Evolutionary conservation across 768 basidiomycete species (phyloP).

Genomic region (Lactifluus rugatus): DNA sequence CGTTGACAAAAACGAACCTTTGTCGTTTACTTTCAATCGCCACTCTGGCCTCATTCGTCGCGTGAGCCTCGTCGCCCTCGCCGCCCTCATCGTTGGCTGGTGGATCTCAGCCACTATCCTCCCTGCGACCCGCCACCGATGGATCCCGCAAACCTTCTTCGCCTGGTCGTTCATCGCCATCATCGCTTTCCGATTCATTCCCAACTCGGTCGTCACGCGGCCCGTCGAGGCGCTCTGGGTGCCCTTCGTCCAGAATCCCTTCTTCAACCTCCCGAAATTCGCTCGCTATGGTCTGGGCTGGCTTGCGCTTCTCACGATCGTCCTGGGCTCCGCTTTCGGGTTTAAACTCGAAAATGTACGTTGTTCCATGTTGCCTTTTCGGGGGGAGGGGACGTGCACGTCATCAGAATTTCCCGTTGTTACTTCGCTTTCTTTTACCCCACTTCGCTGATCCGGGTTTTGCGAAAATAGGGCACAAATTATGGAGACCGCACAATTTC

Average conservation of each 20-base stretch:
- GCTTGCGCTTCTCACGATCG: slow-evolving; percentile 62
- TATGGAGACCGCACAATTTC: slow-evolving; percentile 78
- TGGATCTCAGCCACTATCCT: slow-evolving; percentile 74
- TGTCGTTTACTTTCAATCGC: slow-evolving; percentile 17
- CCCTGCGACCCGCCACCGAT: slow-evolving; percentile 61
- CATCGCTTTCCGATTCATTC: slow-evolving; percentile 80
- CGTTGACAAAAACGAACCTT: slow-evolving; percentile 16
- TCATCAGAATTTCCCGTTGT: no score
- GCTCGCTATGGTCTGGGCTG: slow-evolving; percentile 59
- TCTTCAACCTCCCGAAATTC: slow-evolving; percentile 45
- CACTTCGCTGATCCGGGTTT: background rate
- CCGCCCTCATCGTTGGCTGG: slow-evolving; percentile 66
- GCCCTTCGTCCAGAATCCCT: slow-evolving; percentile 56
- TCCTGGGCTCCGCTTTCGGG: slow-evolving; percentile 84
- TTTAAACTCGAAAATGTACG: slow-evolving; percentile 52
- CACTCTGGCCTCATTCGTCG: slow-evolving; percentile 21
- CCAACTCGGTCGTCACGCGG: slow-evolving; percentile 54
- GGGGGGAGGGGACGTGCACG: no score
- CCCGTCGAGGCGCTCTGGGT: slow-evolving; percentile 69
- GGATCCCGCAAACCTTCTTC: slow-evolving; percentile 74
- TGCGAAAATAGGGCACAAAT: slow-evolving; percentile 36
- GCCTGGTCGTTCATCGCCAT: slow-evolving; percentile 76
- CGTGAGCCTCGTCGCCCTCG: slow-evolving; percentile 40
- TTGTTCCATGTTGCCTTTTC: no score
- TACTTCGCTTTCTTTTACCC: no score